Evolutionary conservation across 768 basidiomycete species (phyloP).

Genomic region (Amanita inopinata): DNA sequence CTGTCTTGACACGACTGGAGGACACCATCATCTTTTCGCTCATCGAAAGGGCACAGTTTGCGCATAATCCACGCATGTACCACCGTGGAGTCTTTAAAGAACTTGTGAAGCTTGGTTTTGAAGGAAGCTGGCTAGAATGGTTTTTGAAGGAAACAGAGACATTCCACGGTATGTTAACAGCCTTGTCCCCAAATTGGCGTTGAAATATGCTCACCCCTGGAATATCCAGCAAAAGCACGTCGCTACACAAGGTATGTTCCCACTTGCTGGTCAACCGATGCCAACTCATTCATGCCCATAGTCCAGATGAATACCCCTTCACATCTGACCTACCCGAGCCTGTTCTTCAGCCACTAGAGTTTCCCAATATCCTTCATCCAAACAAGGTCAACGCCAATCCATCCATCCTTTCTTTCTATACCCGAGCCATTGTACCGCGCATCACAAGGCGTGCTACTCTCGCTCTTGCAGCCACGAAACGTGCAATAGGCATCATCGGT

Average conservation of each 20-base stretch:
- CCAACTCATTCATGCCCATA: conserved; percentile 21
- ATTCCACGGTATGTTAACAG: conserved; percentile 76
- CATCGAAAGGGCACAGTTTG: conserved; percentile 96
- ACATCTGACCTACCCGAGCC: conserved; percentile 72
- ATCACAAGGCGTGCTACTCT: conserved; percentile 72
- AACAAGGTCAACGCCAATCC: conserved; percentile 81
- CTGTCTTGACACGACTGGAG: conserved; percentile 81
- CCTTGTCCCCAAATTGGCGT: conserved; percentile 2
- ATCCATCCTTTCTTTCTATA: conserved; percentile 86
- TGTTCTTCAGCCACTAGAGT: conserved; percentile 61
- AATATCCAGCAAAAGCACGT: conserved; percentile 72
- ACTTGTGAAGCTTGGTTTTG: conserved; percentile 61
- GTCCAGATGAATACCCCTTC: conserved; percentile 98
- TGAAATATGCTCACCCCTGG: conserved; percentile 9
- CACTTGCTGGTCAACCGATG: conserved; percentile 2
- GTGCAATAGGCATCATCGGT: conserved; percentile 54
- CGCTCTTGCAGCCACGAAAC: conserved; percentile 53
- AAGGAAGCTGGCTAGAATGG: conserved; percentile 95
- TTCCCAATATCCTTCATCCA: conserved; percentile 71
- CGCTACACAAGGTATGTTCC: conserved; percentile 75
- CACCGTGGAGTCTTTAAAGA: conserved; percentile 70
- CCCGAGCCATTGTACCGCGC: conserved; percentile 75
- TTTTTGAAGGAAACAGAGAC: conserved; percentile 91
- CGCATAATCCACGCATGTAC: conserved; percentile 88
- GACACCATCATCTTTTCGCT: conserved; percentile 98